Evolutionary conservation across 2,329 filamentous ascomycete genomes (phyloP).

Genomic region (Thelonectria olida): DNA sequence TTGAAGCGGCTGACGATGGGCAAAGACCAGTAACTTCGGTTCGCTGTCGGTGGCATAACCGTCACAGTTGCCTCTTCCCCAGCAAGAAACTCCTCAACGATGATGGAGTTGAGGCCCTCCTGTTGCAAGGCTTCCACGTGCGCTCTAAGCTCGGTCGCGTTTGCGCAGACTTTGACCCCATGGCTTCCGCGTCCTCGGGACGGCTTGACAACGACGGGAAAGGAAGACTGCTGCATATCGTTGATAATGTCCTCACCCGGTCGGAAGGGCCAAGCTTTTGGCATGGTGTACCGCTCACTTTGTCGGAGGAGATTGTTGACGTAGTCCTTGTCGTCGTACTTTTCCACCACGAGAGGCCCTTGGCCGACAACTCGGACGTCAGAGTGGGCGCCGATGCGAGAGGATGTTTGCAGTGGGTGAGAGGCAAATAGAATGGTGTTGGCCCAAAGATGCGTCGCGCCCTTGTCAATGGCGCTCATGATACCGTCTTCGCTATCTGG

Average conservation of each 20-base stretch:
- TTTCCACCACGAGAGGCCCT: conserved; percentile 55
- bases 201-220: conserved; percentile 30
- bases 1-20: conserved; percentile 41
- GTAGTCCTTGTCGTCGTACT: conserved; percentile 60
- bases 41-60: conserved; percentile 56
- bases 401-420: conserved; percentile 57
- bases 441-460: conserved; percentile 58
- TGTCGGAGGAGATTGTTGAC: conserved; percentile 54
- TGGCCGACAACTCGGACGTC: conserved; percentile 55
- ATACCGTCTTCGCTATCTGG: conserved; percentile 31
- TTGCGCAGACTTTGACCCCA: conserved; percentile 28
- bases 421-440: conserved; percentile 60
- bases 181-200: conserved; percentile 32
- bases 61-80: conserved; percentile 62
- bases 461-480: conserved; percentile 46
- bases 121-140: conserved; percentile 19
- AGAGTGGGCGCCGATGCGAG: conserved; percentile 40
- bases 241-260: background rate
- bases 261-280: conserved; percentile 45
- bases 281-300: conserved; percentile 50
- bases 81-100: conserved; percentile 58
- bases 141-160: conserved; percentile 16
- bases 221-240: conserved; percentile 11
- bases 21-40: conserved; percentile 51
- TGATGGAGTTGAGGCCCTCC: conserved; percentile 26